A percentile compares a stretch with the other conserved stretches of the same genome.
phyloP scores from a whole-genome alignment of 2,329 filamentous ascomycete genomes.

The Sarocladium kiliense region DNA sequence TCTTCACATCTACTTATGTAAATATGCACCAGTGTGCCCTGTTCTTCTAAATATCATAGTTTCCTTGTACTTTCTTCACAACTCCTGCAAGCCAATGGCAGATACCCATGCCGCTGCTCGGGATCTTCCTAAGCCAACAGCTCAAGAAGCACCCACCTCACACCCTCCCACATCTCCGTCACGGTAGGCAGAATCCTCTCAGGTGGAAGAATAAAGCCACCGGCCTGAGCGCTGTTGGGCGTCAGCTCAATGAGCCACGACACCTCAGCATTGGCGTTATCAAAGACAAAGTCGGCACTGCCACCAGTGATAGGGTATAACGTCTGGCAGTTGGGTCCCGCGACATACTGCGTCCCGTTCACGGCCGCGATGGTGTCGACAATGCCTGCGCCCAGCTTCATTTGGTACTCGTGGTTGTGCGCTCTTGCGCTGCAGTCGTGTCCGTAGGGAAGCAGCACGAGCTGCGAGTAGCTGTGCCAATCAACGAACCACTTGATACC shows the following conservation, averaged over 20 bases:
- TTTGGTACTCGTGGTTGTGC: conserved; percentile 42
- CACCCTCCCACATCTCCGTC: conserved; percentile 19
- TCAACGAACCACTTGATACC: conserved; percentile 54
- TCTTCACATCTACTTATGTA: too few relatives aligned
- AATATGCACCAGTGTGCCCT: too few relatives aligned
- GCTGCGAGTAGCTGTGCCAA: conserved; percentile 54
- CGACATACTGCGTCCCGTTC: conserved; percentile 11
- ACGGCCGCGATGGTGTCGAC: conserved; percentile 32
- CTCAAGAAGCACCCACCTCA: conserved; percentile 4
- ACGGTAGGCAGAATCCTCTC: conserved; percentile 16
- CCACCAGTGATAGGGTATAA: conserved; percentile 17
- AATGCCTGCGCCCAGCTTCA: conserved; percentile 29
- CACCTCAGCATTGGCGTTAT: conserved; percentile 14
- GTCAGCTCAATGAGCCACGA: conserved; percentile 19
- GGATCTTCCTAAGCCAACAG: background rate
- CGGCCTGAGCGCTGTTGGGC: conserved; percentile 11
- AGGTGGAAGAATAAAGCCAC: conserved; percentile 17
- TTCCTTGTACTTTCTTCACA: too few relatives aligned
- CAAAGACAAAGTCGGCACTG: conserved; percentile 17
- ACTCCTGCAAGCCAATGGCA: too few relatives aligned
- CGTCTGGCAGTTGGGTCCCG: conserved; percentile 17
- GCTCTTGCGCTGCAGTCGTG: conserved; percentile 38
- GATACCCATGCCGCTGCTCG: background rate
- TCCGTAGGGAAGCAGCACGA: conserved; percentile 51
- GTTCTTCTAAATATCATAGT: too few relatives aligned